These are phyloP conservation scores for Acephala macrosclerotiorum DNA, from an alignment of 2,329 filamentous ascomycete genomes.

Conservation along the genomic window DNA sequence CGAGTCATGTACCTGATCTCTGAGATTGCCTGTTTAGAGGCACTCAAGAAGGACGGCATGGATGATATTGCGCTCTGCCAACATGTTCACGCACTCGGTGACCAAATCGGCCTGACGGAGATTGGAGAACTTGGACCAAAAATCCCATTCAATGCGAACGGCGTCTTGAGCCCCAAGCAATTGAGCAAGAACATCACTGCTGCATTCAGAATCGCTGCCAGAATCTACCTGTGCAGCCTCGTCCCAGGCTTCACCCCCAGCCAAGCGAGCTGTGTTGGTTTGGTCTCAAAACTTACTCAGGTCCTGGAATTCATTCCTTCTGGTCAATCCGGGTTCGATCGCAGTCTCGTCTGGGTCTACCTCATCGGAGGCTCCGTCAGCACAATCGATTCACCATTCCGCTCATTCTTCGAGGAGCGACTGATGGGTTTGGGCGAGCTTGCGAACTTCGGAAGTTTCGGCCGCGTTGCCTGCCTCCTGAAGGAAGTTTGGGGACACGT, in stretches of 20 bases:
- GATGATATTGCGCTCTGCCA: slow-evolving; percentile 87
- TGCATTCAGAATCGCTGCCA: slow-evolving; percentile 89
- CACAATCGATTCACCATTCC: slow-evolving; percentile 75
- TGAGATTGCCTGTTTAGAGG: slow-evolving; percentile 95
- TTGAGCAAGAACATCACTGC: slow-evolving; percentile 88
- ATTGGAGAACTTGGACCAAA: slow-evolving; percentile 62
- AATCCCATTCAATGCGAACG: slow-evolving; percentile 71
- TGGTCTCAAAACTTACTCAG: slow-evolving; percentile 80
- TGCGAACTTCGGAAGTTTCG: slow-evolving; percentile 84
- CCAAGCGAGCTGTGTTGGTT: slow-evolving; percentile 75
- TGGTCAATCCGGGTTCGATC: slow-evolving; percentile 84
- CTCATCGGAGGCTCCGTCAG: slow-evolving; percentile 86
- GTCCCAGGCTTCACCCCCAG: slow-evolving; percentile 85
- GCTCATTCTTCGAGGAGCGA: slow-evolving; percentile 79
- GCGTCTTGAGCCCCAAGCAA: slow-evolving; percentile 81
- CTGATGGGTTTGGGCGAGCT: slow-evolving; percentile 76
- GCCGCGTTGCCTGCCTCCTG: slow-evolving; percentile 79
- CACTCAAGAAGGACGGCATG: slow-evolving; percentile 82
- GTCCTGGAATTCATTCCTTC: slow-evolving; percentile 84
- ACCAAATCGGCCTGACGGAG: slow-evolving; percentile 86
- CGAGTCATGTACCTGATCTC: slow-evolving; percentile 97
- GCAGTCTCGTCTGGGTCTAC: slow-evolving; percentile 91
- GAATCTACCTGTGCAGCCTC: slow-evolving; percentile 96
- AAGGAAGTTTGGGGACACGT: slow-evolving; percentile 82
- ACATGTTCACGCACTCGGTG: slow-evolving; percentile 86